Evolutionary conservation across 331 rosid species (phyloP).

Genomic region (Malus hybrid): DNA sequence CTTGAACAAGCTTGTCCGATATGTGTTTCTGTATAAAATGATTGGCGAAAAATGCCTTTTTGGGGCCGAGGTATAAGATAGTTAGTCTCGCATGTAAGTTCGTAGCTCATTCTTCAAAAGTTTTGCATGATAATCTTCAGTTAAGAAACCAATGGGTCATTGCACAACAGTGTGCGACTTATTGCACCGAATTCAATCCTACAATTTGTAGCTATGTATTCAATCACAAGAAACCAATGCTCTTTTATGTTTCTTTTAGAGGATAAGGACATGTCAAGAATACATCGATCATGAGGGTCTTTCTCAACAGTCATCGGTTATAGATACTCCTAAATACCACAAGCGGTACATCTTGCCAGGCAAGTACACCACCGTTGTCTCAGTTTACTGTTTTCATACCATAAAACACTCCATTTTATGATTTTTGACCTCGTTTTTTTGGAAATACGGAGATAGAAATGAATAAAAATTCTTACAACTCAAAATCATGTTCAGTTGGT

Average conservation of each 20-base stretch:
- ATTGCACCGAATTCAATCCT: background rate
- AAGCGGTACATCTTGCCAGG: conserved; percentile 94
- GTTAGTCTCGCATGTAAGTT: background rate
- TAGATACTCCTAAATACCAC: conserved; percentile 77
- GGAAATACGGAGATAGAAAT: conserved; percentile 3
- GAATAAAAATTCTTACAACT: conserved; percentile 12
- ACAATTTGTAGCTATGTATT: background rate
- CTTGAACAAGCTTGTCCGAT: background rate
- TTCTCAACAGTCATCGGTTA: conserved; percentile 74
- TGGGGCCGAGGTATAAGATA: background rate
- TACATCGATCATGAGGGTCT: conserved; percentile 72
- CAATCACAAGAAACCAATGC: conserved; percentile 5
- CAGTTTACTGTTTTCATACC: background rate
- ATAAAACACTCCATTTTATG: background rate
- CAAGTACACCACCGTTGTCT: conserved; percentile 13
- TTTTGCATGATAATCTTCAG: background rate
- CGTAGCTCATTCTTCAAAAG: background rate
- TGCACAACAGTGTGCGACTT: background rate
- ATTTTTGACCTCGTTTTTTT: background rate
- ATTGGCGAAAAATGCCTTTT: background rate
- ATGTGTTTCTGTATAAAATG: background rate
- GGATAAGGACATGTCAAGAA: conserved; percentile 80
- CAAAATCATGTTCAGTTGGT: conserved; percentile 54
- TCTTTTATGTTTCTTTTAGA: conserved; percentile 33
- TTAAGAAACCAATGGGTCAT: background rate